A percentile compares a stretch with the other conserved stretches of the same genome.
These are phyloP conservation scores for Monosporozyma unispora DNA, from an alignment of 805 yeast species.

Conservation along the genomic window DNA sequence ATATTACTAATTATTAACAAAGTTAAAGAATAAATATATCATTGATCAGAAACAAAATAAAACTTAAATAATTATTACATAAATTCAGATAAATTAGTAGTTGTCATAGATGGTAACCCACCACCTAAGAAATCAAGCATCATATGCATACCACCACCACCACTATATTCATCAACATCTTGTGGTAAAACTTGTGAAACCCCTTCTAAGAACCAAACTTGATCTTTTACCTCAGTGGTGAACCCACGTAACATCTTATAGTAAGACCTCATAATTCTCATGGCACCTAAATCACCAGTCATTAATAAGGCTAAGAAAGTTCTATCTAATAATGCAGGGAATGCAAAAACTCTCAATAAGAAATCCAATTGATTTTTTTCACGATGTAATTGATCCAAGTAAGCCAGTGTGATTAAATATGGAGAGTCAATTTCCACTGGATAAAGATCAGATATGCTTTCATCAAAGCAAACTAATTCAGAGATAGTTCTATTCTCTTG, in stretches of 20 bases:
- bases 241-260: constrained; percentile 72
- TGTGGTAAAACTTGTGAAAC: constrained; percentile 82
- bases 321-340: constrained; percentile 86
- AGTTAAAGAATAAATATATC: neutral
- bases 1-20: neutral
- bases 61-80: constrained; percentile 10
- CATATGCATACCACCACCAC: constrained; percentile 89
- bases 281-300: constrained; percentile 79
- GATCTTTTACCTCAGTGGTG: constrained; percentile 79
- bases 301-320: constrained; percentile 66
- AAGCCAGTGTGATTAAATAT: constrained; percentile 75
- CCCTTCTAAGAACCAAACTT: constrained; percentile 92
- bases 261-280: constrained; percentile 85
- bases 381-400: constrained; percentile 70
- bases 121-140: constrained; percentile 84
- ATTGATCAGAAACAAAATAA: neutral
- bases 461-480: constrained; percentile 74
- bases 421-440: constrained; percentile 82
- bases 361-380: constrained; percentile 82
- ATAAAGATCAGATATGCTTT: constrained; percentile 72
- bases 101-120: constrained; percentile 40
- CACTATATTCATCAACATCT: constrained; percentile 87
- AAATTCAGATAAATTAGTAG: constrained; percentile 32
- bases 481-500: constrained; percentile 37
- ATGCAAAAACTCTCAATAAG: constrained; percentile 78